phyloP scores from a whole-genome alignment of 805 yeast genomes.

The Yamadazyma paraphyllophila region DNA sequence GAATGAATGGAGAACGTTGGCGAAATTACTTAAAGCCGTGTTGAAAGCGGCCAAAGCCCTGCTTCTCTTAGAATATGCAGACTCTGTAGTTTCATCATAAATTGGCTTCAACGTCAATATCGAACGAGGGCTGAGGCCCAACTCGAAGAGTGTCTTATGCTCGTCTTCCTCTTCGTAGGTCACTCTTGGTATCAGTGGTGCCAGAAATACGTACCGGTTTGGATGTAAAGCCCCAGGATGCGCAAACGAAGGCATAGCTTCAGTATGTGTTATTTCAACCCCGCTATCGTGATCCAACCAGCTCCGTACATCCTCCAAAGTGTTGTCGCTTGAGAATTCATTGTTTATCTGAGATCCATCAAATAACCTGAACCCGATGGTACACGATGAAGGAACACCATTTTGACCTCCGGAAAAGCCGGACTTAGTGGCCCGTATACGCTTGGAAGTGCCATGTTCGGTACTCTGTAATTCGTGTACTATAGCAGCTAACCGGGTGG shows the following conservation, averaged over 20 bases:
- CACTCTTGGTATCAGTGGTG: constrained; percentile 47
- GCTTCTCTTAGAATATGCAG: constrained; percentile 11
- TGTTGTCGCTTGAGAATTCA: constrained; percentile 44
- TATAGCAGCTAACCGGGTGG: background rate
- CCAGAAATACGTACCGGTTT: constrained; percentile 40
- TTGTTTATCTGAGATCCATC: constrained; percentile 62
- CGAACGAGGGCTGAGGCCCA: constrained; percentile 70
- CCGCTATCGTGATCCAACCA: constrained; percentile 50
- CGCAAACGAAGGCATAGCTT: constrained; percentile 50
- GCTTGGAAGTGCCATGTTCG: background rate
- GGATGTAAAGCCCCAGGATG: constrained; percentile 57
- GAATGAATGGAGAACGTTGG: constrained; percentile 36
- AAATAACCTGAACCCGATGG: constrained; percentile 59
- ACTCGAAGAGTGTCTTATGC: constrained; percentile 42
- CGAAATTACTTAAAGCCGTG: constrained; percentile 15
- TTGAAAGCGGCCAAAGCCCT: constrained; percentile 10
- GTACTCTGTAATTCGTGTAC: background rate
- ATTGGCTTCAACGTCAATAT: constrained; percentile 71
- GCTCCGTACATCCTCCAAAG: constrained; percentile 56
- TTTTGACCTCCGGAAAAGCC: too few species aligned
- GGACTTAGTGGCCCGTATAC: too few species aligned
- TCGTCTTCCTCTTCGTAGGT: constrained; percentile 54
- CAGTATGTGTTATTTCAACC: constrained; percentile 33
- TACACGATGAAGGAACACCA: constrained; percentile 22
- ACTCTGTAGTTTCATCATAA: constrained; percentile 21